Evolutionary conservation across 768 basidiomycete genomes (phyloP), one percentile per base, ranked within the genome.

Genomic region (Tricholomella constricta): DNA sequence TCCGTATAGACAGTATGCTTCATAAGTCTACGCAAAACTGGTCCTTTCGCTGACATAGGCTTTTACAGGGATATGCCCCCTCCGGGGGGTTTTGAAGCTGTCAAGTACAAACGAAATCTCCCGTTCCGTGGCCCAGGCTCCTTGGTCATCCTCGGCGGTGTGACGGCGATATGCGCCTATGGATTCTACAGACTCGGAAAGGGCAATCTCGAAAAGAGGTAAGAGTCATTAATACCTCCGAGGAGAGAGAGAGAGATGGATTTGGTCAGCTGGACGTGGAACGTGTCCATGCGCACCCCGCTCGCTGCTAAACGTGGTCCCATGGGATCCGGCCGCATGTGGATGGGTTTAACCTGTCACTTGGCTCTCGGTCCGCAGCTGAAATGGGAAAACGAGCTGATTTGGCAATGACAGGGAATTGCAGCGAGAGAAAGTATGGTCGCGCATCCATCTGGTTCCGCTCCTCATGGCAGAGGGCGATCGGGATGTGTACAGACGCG

Each of bases 31-130:
- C 52, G 23, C 67, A 65, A 59, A 55, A 56, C 59, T 69, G 68
- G 65, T 69, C 52, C 27, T 64, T 64, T 34, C 34, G 38, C 53
- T 60, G 35, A 58, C 55, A 12, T 26, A n/a, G 34, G 44, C 41
- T 53, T 61, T 51, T 55, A 53, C 72, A 97, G 95, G 73, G 96
- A 99, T 67, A 89, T 99, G 85, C 96, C 96, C 62, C 96, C 96
- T 36, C 62, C 85, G 40, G 94, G 94, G 56, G 96, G 96, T 2
- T 99, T 96, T 73, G 94, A 91, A 67, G 74, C 88, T 25, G 74
- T 99, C 74, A 88, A 88, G 72, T 99, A 98, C 82, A 95, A 94
- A 72, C 89, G 96, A 61, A 96, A 95, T 72, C 83, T 98, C 42
- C 94, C 96, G 41, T 77, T 92, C 67, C 84, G 89, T 53, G 92